These are phyloP conservation scores for Fraxinus ornus DNA, from an alignment of 305 asterid species.

Conservation along the genomic window DNA sequence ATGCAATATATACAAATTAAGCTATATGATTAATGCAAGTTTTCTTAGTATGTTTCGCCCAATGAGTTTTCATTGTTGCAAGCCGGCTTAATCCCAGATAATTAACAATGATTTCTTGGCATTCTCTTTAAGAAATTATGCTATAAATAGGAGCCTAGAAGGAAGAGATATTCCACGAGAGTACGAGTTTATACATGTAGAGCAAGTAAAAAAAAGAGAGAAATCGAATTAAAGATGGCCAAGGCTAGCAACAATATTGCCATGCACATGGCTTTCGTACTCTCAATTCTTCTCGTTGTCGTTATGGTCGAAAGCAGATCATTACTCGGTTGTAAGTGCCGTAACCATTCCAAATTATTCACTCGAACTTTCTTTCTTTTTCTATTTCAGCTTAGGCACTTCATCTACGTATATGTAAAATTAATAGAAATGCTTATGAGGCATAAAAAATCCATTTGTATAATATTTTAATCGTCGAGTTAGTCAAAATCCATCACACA, in stretches of 20 bases:
- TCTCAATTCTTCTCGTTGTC: neutral
- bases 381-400: neutral
- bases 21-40: no score
- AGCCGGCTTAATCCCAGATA: neutral
- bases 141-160: neutral
- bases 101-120: neutral
- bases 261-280: neutral
- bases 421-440: neutral
- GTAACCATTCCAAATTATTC: neutral
- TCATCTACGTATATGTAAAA: neutral
- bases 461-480: neutral
- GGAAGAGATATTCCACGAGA: neutral
- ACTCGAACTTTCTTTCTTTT: neutral
- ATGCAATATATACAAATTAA: no score
- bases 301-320: slow-evolving; percentile 12
- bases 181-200: neutral
- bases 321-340: neutral
- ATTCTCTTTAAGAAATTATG: neutral
- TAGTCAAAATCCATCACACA: neutral
- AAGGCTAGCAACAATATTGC: neutral
- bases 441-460: neutral
- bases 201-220: neutral
- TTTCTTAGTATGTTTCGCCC: neutral
- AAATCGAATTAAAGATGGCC: neutral
- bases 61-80: neutral